phyloP scores from a whole-genome alignment of 495 filamentous ascomycete species.

The Daldinia concentrica region DNA sequence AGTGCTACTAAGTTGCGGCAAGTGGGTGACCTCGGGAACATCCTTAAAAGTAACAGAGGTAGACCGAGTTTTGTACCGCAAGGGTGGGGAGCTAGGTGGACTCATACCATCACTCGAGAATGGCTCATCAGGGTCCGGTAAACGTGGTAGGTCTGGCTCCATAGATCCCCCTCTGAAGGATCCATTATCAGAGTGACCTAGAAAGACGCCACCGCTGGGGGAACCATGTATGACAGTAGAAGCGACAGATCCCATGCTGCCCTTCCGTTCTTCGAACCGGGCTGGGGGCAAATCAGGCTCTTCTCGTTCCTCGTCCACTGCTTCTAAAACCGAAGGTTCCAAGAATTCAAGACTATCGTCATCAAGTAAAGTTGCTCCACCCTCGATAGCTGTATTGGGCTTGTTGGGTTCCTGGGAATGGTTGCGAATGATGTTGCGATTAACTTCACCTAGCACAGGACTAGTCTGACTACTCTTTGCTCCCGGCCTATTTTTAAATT shows the following conservation, averaged over 20 bases:
- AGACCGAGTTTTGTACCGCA: slow-evolving; percentile 51
- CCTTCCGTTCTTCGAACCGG: slow-evolving; percentile 38
- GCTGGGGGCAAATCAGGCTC: slow-evolving; percentile 46
- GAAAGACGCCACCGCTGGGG: slow-evolving; percentile 33
- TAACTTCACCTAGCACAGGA: slow-evolving; percentile 37
- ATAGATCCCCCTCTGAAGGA: slow-evolving; percentile 43
- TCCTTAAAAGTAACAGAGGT: slow-evolving; percentile 57
- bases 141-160: slow-evolving; percentile 50
- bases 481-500: slow-evolving; percentile 20
- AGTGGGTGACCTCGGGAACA: slow-evolving; percentile 49
- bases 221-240: slow-evolving; percentile 53
- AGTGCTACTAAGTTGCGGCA: slow-evolving; percentile 42
- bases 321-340: slow-evolving; percentile 50
- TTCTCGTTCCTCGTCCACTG: slow-evolving; percentile 45
- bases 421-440: slow-evolving; percentile 37
- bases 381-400: neutral
- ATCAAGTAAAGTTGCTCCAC: slow-evolving; percentile 42
- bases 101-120: slow-evolving; percentile 51
- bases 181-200: slow-evolving; percentile 34
- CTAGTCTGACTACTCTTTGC: neutral
- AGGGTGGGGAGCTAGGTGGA: slow-evolving; percentile 55
- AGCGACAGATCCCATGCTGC: slow-evolving; percentile 51
- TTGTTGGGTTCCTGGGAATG: slow-evolving; percentile 33
- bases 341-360: slow-evolving; percentile 61
- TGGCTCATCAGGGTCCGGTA: slow-evolving; percentile 44